Base-by-base conservation (phyloP, 208 protist genomes). In the Crithidia mellificae region DNA sequence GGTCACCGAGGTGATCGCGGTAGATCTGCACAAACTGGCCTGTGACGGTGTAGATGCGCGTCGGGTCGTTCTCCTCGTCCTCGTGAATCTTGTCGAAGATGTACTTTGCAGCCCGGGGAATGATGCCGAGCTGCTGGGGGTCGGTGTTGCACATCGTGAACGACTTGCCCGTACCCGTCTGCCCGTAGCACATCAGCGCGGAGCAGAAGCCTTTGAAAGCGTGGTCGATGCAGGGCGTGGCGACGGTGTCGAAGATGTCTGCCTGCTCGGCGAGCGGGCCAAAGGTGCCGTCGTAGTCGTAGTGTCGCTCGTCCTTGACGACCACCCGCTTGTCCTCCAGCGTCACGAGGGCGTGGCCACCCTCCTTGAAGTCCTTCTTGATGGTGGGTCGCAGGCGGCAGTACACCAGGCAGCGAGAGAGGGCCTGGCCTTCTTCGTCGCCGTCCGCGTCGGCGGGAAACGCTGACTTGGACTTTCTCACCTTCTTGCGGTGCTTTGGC, bases 1-100 rank as follows among this genome's bases (percentile, higher is more conserved):
- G 71, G 52, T 96, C 91, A 2, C 84, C 80, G 25, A 96, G 78
- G 56, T 92, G 72, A 51, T 96, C 91, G 32, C 88, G 89, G 62
- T 96, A 96, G 59, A 96, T 96, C 58, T 96, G 90, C 34, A 95
- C 87, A 81, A 95, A 97, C 71, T 94, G 83, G 1, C 72, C 85
- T 6, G 72, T 44, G 3, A 96, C 68, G 20, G 78, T 76, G 74
- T 87, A 93, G 15, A 24, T 67, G 17, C 72, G 62, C 38, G 68
- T 67, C 22, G 70, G 63, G 27, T 68, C 68, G 29, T 66, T 30
- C 24, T 51, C 53, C 56, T 62, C 25, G 27, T 71, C 61, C 14
- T 57, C 32, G 20, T 66, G n/a, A 14, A 92, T 80, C 55, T 68
- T 81, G 14, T 83, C 72, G 74, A 91, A 95, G 47, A 97, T 88